Evolutionary conservation across 768 basidiomycete genomes (phyloP), one percentile per base, ranked within the genome.

Genomic region (Rhizopogon sp.): DNA sequence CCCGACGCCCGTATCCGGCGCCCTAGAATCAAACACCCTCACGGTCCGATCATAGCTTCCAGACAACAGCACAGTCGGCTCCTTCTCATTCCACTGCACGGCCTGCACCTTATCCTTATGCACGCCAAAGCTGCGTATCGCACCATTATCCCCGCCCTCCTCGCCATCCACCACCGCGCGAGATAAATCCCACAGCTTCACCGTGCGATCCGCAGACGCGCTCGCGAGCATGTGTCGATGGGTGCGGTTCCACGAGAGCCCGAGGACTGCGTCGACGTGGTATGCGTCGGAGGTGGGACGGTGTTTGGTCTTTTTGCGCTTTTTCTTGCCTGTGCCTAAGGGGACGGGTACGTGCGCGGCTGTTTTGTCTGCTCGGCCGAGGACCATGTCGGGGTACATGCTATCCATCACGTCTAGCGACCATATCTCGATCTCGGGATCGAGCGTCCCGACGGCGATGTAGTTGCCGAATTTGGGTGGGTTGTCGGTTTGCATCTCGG

Each of bases 351-450:
- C 74, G 63, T 92, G 91, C 13, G 87, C 85, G 55, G 86, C 82
- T 13, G 88, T 88, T 62, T 85, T 81, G 62, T 94, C 90, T 1
- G 91, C 91, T 41, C 93, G 84, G 25, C 97, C 97, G 35, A 99
- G 84, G 55, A 99, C 84, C 53, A 88, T 84, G 58, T 88, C 84
- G 0, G 97, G 97, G 69, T 96, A 98, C 77, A 98, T 87, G 17
- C 91, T 85, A 64, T 98, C 96, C 46, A 99, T 79, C 31, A 88
- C 79, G 68, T 98, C 95, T 50, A 98, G 78, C 14, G 93, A 95
- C 93, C 95, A 99, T 62, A 99, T 96, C 71, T 99, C 97, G 58
- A 99, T 98, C 66, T 96, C 93, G 22, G 97, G 96, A 60, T 98
- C 95, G 53, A 98, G 83, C 2, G 94, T 96, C 11, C 96, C 97